Evolutionary conservation across 176 grass and related monocot genomes (phyloP).

Genomic region (Oryza meyeriana): DNA sequence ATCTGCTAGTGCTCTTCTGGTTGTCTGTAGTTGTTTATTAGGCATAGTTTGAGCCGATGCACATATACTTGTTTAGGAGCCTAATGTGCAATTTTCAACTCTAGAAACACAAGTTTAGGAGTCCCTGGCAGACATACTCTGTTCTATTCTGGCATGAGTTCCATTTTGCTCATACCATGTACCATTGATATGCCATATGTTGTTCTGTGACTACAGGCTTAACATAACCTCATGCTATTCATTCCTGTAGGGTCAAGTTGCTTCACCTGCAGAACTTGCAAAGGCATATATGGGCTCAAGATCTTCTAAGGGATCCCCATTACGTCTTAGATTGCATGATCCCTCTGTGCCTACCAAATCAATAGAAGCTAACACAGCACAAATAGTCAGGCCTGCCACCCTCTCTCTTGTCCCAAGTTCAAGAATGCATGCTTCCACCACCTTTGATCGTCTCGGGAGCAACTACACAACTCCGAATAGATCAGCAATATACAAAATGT

Average conservation of each 20-base stretch:
- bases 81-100: not conserved
- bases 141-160: not conserved
- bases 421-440: conserved; percentile 28
- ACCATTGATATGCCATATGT: not conserved
- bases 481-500: conserved; percentile 52
- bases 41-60: not conserved
- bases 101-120: not conserved
- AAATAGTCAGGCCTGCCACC: conserved; percentile 37
- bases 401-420: conserved; percentile 9
- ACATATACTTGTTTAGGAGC: not conserved
- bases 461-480: conserved; percentile 33
- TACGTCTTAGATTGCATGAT: conserved; percentile 45
- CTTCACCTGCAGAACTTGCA: conserved; percentile 54
- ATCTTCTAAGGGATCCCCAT: conserved; percentile 29
- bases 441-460: conserved; percentile 18
- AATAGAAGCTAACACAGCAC: conserved; percentile 14
- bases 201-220: not conserved
- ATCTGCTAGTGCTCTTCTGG: no score
- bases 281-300: conserved; percentile 62
- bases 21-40: not conserved
- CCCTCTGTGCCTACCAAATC: conserved; percentile 4
- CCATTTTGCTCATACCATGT: not conserved
- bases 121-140: not conserved
- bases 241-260: conserved; percentile 36
- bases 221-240: conserved; percentile 11